phyloP scores from a whole-genome alignment of 768 basidiomycete genomes.

The Suillus subalutaceus region DNA sequence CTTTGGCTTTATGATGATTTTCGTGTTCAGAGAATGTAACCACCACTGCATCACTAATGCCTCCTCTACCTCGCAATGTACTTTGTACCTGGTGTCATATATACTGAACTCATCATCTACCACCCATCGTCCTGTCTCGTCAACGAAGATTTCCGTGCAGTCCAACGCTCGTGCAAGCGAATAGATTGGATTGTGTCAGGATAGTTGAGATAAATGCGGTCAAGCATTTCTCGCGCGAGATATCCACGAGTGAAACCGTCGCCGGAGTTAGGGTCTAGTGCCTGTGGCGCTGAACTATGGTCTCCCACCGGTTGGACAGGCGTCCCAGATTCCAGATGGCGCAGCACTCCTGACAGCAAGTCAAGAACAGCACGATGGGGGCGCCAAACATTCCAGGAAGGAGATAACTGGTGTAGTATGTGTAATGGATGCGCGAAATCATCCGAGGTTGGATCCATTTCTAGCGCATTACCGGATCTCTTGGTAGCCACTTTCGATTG shows the following conservation, averaged over 20 bases:
- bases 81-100: conserved; percentile 13
- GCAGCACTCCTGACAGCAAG: conserved; percentile 48
- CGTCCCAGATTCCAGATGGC: conserved; percentile 53
- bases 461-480: conserved; percentile 18
- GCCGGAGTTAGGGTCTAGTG: conserved; percentile 19
- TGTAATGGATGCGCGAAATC: conserved; percentile 65
- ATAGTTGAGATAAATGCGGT: conserved; percentile 49
- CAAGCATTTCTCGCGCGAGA: conserved; percentile 45
- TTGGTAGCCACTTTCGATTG: conserved; percentile 24
- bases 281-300: conserved; percentile 22
- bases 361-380: conserved; percentile 57
- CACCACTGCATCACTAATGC: conserved; percentile 16
- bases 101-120: conserved; percentile 22
- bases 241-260: conserved; percentile 27
- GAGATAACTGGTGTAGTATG: conserved; percentile 63
- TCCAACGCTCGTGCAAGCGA: conserved; percentile 38
- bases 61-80: conserved; percentile 28
- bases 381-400: conserved; percentile 66
- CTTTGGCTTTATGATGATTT: conserved; percentile 12
- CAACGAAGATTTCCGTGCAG: conserved; percentile 27
- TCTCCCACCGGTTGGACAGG: conserved; percentile 45
- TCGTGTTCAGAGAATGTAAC: conserved; percentile 10
- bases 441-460: conserved; percentile 23
- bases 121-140: conserved; percentile 15
- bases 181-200: conserved; percentile 45